Base-by-base conservation (phyloP, 352 stramenopile species). In the Globisporangium parvum region DNA sequence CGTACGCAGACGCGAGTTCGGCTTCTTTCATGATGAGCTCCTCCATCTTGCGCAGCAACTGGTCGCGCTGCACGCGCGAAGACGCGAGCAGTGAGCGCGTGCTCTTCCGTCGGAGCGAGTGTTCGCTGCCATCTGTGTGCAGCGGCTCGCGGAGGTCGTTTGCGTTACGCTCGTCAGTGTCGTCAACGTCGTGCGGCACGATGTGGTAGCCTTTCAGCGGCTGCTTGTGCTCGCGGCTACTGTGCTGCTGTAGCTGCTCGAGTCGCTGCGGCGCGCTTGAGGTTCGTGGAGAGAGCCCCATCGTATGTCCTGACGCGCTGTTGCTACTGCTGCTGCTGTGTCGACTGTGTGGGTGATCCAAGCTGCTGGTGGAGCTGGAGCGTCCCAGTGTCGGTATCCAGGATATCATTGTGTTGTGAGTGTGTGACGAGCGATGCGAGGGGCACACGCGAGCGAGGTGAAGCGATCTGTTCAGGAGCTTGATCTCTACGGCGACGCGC, bases 21-120 rank as follows among this genome's bases (percentile, higher is more conserved):
- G 76, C 75, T 46, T 87, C 79, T 46, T 85, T 77, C 21, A 89
- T 58, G 44, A 83, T 71, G 24, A 89, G 59, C 8, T 73, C 56
- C 41, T 87, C 76, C 71, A 88, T 80, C 45, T 71, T 62, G 54
- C 68, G 74, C 72, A 85, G 79, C 35, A 88, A 62, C 24, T 77
- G 68, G 55, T 88, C 75, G 15, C 74, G 60, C 46, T 59, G 59
- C 39, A 88, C 66, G 33, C 78, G 65, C 35, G 63, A 75, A 0
- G 65, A 70, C 17, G 78, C 78, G 14, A 88, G 55, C 39, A 63
- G 51, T 47, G 55, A 48, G 33, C 56, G 51, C 26, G 57, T 55
- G 61, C 52, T 66, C 42, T 44, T 55, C 0, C 44, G 23, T 20
- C 26, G 57, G 2, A 35, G 28, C 44, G 28, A 15, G 20, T 47